These are phyloP conservation scores for Colletotrichum liriopes DNA, from an alignment of 2,329 filamentous ascomycete species.

Conservation along the genomic window DNA sequence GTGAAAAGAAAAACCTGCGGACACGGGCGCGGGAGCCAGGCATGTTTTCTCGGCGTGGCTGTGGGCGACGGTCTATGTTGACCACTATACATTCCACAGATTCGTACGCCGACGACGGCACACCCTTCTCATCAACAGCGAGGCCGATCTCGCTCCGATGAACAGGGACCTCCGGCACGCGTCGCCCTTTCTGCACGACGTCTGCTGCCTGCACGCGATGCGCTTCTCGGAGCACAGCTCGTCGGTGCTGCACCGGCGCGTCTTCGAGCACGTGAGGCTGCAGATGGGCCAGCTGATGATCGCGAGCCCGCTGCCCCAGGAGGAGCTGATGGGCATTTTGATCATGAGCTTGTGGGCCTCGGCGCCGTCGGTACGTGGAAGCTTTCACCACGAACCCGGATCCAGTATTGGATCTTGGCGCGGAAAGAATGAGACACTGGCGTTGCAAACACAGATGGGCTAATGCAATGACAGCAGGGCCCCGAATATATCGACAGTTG, in stretches of 20 bases:
- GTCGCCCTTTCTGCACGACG: slow-evolving; percentile 58
- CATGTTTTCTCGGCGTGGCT: neutral
- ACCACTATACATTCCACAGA: slow-evolving; percentile 14
- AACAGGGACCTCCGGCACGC: slow-evolving; percentile 49
- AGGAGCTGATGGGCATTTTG: slow-evolving; percentile 58
- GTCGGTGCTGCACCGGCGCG: slow-evolving; percentile 52
- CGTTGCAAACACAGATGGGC: neutral
- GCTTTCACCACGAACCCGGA: too few species aligned
- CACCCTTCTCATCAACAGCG: slow-evolving; percentile 36
- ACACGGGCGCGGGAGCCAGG: neutral
- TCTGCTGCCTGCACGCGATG: slow-evolving; percentile 56
- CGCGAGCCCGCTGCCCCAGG: slow-evolving; percentile 56
- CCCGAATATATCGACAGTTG: slow-evolving; percentile 60
- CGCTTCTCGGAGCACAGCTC: slow-evolving; percentile 34
- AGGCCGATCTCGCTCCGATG: slow-evolving; percentile 25
- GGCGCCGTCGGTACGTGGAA: slow-evolving; percentile 31
- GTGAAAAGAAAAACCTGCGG: neutral
- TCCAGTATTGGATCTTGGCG: neutral
- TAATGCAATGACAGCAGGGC: slow-evolving; percentile 12
- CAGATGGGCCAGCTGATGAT: slow-evolving; percentile 58
- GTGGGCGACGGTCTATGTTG: neutral
- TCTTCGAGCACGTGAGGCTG: slow-evolving; percentile 57
- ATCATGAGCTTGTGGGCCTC: slow-evolving; percentile 52
- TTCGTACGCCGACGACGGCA: slow-evolving; percentile 35
- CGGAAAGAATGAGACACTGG: neutral